Base-by-base conservation (phyloP, 305 asterid species). In the Rubia balearica region DNA sequence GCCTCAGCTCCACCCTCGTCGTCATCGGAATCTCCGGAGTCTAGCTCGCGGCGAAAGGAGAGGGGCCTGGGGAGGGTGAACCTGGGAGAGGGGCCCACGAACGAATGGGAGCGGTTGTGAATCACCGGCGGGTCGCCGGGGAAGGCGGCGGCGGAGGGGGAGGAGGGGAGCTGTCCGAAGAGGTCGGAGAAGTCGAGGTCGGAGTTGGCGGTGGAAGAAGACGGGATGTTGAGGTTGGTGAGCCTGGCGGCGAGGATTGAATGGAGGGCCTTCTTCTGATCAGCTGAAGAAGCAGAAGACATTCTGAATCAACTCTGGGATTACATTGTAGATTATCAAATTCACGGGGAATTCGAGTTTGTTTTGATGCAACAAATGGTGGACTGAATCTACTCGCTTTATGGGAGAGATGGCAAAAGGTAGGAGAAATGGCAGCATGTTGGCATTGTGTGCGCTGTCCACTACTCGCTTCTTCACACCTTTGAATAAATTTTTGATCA, bases 1-100 rank as follows among this genome's bases (percentile, higher is more conserved):
- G 14, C 75, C 63, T 61, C 80, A 8, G 24, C 75, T 57, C 65
- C 73, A 67, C 16, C 71, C 40, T 67, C 81, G 14, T 43, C 72
- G 14, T 45, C 70, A 8, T 67, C 77, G 67, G 57, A 73, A 45
- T 67, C 84, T 17, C 81, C 96, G 69, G 81, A 89, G 82, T 77
- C 86, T 74, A 74, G 80, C 77, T 79, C 87, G 30, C 74, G 81
- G 33, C 64, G 82, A 51, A 82, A 73, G 71, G 91, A 87, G 3
- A 91, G 82, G 56, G 93, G 74, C 75, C 80, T 89, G 68, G 96
- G 82, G 82, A 78, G 96, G 65, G 92, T 86, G 84, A 83, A 80
- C 62, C 95, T 86, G 3, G 98, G 98, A 2, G 98, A 91, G 8
- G 96, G 98, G 21, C 96, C 98, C 70, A 91, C 85, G 61, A 88